These are phyloP conservation scores for Tetrahymena borealis DNA, from an alignment of 73 alveolate species.

Conservation along the genomic window DNA sequence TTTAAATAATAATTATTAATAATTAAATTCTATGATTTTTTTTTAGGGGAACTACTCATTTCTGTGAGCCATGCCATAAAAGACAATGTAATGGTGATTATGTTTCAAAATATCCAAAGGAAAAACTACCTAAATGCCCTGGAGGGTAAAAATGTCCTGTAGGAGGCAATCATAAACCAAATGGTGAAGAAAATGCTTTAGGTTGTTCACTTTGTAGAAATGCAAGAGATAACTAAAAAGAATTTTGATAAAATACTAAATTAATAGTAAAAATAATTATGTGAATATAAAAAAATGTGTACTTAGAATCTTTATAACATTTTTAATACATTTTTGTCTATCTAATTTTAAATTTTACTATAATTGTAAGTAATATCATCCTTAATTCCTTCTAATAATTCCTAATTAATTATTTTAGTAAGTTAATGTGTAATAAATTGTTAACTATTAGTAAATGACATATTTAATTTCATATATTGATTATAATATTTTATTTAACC, in stretches of 20 bases:
- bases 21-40: background rate
- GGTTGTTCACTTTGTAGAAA: conserved; percentile 45
- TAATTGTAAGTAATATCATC: too few species aligned
- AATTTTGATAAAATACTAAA: background rate
- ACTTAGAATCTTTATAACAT: too few species aligned
- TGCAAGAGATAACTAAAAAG: background rate
- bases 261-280: background rate
- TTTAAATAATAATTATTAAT: background rate
- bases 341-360: too few species aligned
- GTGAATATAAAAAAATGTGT: too few species aligned
- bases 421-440: too few species aligned
- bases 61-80: conserved; percentile 76
- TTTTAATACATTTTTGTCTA: too few species aligned
- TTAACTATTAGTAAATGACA: too few species aligned
- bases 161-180: conserved; percentile 33
- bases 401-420: too few species aligned
- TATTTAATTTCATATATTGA: too few species aligned
- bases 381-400: too few species aligned
- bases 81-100: conserved; percentile 29
- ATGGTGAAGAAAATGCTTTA: conserved; percentile 34
- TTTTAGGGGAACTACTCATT: conserved; percentile 71
- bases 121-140: conserved; percentile 30
- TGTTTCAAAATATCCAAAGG: background rate
- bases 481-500: too few species aligned
- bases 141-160: conserved; percentile 22